Evolutionary conservation across 2,329 filamentous ascomycete genomes (phyloP).

Genomic region (Alternaria gansuensis): DNA sequence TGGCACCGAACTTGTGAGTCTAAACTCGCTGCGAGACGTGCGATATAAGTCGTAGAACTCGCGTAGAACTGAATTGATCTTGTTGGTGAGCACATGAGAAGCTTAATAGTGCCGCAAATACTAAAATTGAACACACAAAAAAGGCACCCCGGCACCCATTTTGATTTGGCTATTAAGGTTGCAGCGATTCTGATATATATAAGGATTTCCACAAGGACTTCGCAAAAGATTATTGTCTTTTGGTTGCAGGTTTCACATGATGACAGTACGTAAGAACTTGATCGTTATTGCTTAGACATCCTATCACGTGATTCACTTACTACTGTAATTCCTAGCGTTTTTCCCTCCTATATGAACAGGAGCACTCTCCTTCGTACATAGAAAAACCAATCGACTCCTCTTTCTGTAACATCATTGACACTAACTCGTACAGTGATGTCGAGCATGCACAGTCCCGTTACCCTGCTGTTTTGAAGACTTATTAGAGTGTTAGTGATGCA

Average conservation of each 20-base stretch:
- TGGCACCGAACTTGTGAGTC: slow-evolving; percentile 23
- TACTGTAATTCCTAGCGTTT: too few species aligned
- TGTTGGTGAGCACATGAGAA: slow-evolving; percentile 27
- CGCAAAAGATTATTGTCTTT: background rate
- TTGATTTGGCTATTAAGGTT: background rate
- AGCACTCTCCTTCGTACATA: too few species aligned
- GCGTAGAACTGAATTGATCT: slow-evolving; percentile 30
- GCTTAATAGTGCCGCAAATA: background rate
- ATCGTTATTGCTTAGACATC: too few species aligned
- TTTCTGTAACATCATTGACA: background rate
- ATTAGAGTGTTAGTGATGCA: background rate
- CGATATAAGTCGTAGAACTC: slow-evolving; percentile 50
- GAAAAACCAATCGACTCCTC: too few species aligned
- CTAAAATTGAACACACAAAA: background rate
- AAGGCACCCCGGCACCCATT: background rate
- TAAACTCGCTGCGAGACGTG: slow-evolving; percentile 42
- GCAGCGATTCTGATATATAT: background rate
- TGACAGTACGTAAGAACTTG: background rate
- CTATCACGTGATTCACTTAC: too few species aligned
- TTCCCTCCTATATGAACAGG: too few species aligned
- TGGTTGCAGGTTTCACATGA: background rate
- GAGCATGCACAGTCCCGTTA: background rate
- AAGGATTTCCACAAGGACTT: background rate
- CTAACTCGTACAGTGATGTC: background rate
- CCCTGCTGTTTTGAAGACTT: background rate